phyloP scores from a whole-genome alignment of 805 yeast genomes.

The Pichia californica region DNA sequence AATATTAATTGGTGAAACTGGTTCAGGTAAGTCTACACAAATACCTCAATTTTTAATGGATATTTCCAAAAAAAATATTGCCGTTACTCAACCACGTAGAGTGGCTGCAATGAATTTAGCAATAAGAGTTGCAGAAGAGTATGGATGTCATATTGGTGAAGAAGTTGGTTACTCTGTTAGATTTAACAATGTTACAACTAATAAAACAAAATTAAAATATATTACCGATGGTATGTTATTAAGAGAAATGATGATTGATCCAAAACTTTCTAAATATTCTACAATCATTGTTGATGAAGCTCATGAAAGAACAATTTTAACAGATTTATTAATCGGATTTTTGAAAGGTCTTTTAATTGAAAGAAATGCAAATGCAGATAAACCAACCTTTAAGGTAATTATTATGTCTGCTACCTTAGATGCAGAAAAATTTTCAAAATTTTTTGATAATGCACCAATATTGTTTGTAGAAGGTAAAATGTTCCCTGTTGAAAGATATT shows the following conservation, averaged over 20 bases:
- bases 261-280: slow-evolving; percentile 54
- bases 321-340: slow-evolving; percentile 87
- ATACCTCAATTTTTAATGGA: slow-evolving; percentile 85
- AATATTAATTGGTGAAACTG: slow-evolving; percentile 91
- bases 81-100: slow-evolving; percentile 95
- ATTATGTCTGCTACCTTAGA: slow-evolving; percentile 97
- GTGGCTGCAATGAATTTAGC: slow-evolving; percentile 97
- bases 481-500: slow-evolving; percentile 73
- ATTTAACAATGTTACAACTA: slow-evolving; percentile 63
- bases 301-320: slow-evolving; percentile 89
- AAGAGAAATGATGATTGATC: slow-evolving; percentile 81
- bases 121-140: slow-evolving; percentile 84
- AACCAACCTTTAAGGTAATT: slow-evolving; percentile 51
- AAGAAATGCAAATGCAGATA: slow-evolving; percentile 37
- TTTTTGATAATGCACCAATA: slow-evolving; percentile 77
- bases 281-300: slow-evolving; percentile 92
- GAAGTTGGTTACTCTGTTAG: slow-evolving; percentile 92
- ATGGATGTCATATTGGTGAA: slow-evolving; percentile 68
- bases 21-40: slow-evolving; percentile 97
- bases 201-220: slow-evolving; percentile 67
- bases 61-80: slow-evolving; percentile 46
- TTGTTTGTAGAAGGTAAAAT: slow-evolving; percentile 84
- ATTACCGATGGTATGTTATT: slow-evolving; percentile 96
- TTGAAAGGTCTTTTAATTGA: slow-evolving; percentile 54
- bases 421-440: slow-evolving; percentile 77